phyloP scores from a whole-genome alignment of 345 rosid genomes.

The Populus davidiana region DNA sequence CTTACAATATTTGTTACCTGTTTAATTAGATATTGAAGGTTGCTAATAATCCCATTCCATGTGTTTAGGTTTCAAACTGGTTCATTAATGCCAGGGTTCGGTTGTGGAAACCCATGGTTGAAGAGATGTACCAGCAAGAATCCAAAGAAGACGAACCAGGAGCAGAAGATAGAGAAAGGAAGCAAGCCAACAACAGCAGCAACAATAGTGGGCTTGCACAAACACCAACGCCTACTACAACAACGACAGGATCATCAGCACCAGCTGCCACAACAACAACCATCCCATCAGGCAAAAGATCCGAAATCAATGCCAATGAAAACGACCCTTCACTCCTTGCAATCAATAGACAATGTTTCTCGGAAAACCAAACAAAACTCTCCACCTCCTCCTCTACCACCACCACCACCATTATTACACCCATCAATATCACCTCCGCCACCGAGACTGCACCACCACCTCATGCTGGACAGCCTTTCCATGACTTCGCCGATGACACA shows the following conservation, averaged over 20 bases:
- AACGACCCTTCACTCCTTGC: constrained; percentile 60
- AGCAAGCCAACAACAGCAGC: constrained; percentile 26
- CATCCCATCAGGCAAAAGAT: constrained; percentile 48
- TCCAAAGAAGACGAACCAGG: constrained; percentile 49
- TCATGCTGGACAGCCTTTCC: constrained; percentile 26
- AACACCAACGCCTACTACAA: constrained; percentile 26
- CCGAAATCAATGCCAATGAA: constrained; percentile 61
- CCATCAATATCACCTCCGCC: constrained; percentile 3
- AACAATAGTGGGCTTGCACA: constrained; percentile 41
- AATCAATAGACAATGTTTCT: constrained; percentile 47
- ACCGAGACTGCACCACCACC: constrained; percentile 10
- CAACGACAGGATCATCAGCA: constrained; percentile 30
- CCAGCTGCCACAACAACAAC: constrained; percentile 27
- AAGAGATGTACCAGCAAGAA: constrained; percentile 97
- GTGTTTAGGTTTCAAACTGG: constrained; percentile 84
- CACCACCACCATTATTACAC: constrained; percentile 13
- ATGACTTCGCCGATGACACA: constrained; percentile 30
- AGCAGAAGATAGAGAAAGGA: constrained; percentile 34
- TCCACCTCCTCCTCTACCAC: constrained; percentile 19
- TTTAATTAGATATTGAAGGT: background rate
- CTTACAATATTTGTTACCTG: background rate
- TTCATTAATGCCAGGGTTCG: constrained; percentile 98
- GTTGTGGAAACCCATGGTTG: constrained; percentile 99
- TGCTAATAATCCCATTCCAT: background rate
- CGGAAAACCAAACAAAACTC: constrained; percentile 47